Evolutionary conservation across 1,284 basidiomycete species (phyloP).

Genomic region (Tausonia pullulans): DNA sequence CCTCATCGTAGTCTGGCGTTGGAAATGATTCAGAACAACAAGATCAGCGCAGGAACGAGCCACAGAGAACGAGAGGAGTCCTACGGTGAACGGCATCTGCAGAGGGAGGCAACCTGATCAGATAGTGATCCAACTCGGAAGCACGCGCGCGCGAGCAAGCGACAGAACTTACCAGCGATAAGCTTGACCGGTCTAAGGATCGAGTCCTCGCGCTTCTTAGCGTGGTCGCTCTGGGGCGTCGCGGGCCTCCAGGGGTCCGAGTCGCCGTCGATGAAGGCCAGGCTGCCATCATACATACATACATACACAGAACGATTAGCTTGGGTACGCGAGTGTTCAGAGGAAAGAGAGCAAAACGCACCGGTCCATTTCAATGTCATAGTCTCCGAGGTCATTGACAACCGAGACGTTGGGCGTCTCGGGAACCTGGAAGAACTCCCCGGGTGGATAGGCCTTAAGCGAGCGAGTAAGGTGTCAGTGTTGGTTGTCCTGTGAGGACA

Average conservation of each 20-base stretch:
- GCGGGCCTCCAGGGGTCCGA: slow-evolving; percentile 80
- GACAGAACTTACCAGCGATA: slow-evolving; percentile 55
- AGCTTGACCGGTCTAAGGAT: slow-evolving; percentile 68
- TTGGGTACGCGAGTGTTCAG: too few species aligned
- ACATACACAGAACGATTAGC: too few species aligned
- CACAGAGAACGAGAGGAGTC: slow-evolving; percentile 42
- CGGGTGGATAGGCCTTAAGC: slow-evolving; percentile 61
- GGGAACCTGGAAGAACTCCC: slow-evolving; percentile 62
- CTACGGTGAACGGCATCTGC: slow-evolving; percentile 73
- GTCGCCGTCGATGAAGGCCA: slow-evolving; percentile 79
- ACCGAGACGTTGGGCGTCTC: slow-evolving; percentile 59
- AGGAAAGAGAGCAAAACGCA: too few species aligned
- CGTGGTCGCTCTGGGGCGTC: slow-evolving; percentile 70
- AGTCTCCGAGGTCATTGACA: slow-evolving; percentile 69
- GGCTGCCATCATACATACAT: slow-evolving; percentile 9
- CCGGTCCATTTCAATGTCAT: slow-evolving; percentile 58
- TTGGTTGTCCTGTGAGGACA: background rate
- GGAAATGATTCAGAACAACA: background rate
- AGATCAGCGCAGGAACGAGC: background rate
- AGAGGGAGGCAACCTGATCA: slow-evolving; percentile 19
- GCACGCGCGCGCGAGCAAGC: slow-evolving; percentile 19
- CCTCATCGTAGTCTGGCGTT: background rate
- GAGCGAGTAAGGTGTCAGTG: background rate
- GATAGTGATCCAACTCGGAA: slow-evolving; percentile 9
- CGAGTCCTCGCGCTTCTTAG: slow-evolving; percentile 57